Percentiles rank a stretch among this genome's conserved stretches.
Conservation (phyloP, 1,284 basidiomycete species). For the Erythrobasidium hasegawianum region DNA sequence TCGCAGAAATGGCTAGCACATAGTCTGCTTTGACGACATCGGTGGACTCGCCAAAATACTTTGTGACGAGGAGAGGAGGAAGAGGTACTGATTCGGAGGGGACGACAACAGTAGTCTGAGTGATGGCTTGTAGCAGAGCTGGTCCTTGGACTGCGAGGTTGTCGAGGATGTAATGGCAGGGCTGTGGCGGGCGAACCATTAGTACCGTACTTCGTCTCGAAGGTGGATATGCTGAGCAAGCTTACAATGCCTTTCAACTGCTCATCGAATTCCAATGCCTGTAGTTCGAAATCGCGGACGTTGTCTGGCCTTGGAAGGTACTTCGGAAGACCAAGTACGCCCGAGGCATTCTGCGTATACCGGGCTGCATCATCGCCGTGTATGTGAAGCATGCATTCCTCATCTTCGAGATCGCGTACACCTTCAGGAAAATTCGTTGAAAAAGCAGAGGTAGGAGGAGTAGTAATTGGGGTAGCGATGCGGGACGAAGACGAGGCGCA, state of each 20-base stretch:
- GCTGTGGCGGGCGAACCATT: neutral
- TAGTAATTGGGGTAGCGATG: neutral
- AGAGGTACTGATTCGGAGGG: neutral
- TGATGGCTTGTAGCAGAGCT: neutral
- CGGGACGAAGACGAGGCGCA: neutral
- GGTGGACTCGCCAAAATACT: neutral
- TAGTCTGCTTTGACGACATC: conserved; percentile 10
- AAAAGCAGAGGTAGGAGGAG: too few relatives aligned
- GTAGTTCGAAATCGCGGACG: conserved; percentile 10
- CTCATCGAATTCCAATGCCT: conserved; percentile 8
- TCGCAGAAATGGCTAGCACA: conserved; percentile 16
- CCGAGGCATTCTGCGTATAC: too few relatives aligned
- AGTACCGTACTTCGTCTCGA: neutral
- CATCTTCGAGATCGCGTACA: neutral
- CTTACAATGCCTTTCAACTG: conserved; percentile 8
- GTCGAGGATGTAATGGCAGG: conserved; percentile 26
- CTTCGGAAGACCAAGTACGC: neutral
- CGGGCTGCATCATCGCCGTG: too few relatives aligned
- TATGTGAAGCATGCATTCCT: too few relatives aligned
- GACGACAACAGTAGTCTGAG: neutral
- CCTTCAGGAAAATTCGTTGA: neutral
- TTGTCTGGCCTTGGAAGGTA: conserved; percentile 19
- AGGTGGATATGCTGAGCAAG: neutral
- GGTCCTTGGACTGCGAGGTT: conserved; percentile 12
- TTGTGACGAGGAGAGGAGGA: conserved; percentile 11